phyloP scores from a whole-genome alignment of 768 basidiomycete species.

The Pisolithus sp. region DNA sequence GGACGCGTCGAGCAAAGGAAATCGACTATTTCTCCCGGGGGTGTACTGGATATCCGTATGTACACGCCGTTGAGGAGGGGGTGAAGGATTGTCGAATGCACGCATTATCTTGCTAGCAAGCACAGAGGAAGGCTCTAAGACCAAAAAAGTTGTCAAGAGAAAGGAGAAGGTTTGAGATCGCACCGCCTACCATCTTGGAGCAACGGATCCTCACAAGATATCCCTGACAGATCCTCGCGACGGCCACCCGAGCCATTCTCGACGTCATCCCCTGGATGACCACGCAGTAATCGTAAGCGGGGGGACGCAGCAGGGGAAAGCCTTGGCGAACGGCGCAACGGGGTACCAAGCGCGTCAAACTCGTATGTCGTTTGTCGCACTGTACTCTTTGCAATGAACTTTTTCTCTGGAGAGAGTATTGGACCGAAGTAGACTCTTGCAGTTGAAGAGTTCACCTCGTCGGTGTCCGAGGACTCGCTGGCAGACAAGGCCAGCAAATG shows the following conservation, averaged over 20 bases:
- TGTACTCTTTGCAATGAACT: slow-evolving; percentile 29
- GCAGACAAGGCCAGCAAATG: slow-evolving; percentile 22
- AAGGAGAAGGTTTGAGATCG: slow-evolving; percentile 1
- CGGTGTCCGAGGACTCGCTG: slow-evolving; percentile 31
- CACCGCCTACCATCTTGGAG: slow-evolving; percentile 39
- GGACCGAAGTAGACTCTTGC: slow-evolving; percentile 47
- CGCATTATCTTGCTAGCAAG: slow-evolving; percentile 61
- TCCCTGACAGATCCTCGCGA: slow-evolving; percentile 17
- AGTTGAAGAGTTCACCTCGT: slow-evolving; percentile 37
- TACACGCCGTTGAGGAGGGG: slow-evolving; percentile 37
- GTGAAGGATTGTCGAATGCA: slow-evolving; percentile 74
- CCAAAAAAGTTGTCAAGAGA: neutral
- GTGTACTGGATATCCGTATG: slow-evolving; percentile 11
- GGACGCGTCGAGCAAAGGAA: slow-evolving; percentile 9
- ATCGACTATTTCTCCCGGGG: slow-evolving; percentile 14
- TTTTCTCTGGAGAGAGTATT: slow-evolving; percentile 47
- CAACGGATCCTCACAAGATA: slow-evolving; percentile 32
- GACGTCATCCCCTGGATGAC: slow-evolving; percentile 16
- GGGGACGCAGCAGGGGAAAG: slow-evolving; percentile 36
- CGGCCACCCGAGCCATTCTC: slow-evolving; percentile 28
- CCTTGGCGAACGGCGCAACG: slow-evolving; percentile 46
- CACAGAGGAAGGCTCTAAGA: slow-evolving; percentile 57
- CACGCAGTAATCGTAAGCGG: slow-evolving; percentile 12
- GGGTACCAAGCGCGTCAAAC: slow-evolving; percentile 22
- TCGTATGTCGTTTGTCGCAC: slow-evolving; percentile 25